phyloP scores from a whole-genome alignment of 208 protist species.

The Acanthamoeba triangularis region DNA sequence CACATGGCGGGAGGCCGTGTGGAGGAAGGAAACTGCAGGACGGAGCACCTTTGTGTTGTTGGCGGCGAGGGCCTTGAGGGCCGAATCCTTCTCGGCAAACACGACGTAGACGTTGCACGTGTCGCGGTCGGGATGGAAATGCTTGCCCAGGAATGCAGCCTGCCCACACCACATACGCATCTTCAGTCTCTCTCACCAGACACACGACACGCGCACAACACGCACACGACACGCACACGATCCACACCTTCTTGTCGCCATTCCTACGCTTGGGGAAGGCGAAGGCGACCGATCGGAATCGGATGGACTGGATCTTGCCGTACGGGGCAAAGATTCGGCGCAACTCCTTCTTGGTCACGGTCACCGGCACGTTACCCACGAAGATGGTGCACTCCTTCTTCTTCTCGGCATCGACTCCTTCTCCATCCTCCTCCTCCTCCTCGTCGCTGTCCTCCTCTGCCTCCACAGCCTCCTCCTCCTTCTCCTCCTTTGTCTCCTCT shows the following conservation, averaged over 20 bases:
- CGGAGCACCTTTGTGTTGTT: slow-evolving; percentile 66
- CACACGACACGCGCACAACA: slow-evolving; percentile 56
- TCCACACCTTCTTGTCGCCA: neutral
- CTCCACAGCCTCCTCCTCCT: neutral
- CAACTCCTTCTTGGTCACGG: slow-evolving; percentile 53
- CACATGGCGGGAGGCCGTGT: too few species aligned
- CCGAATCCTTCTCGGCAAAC: neutral
- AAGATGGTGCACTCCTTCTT: slow-evolving; percentile 76
- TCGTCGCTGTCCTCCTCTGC: neutral
- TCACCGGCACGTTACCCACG: slow-evolving; percentile 78
- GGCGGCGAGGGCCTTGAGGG: slow-evolving; percentile 53
- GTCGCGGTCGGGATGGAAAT: slow-evolving; percentile 76
- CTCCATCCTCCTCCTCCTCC: neutral
- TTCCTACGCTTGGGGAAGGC: slow-evolving; percentile 29
- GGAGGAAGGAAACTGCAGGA: slow-evolving; percentile 22
- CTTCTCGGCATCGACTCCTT: slow-evolving; percentile 57
- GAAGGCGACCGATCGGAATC: slow-evolving; percentile 79
- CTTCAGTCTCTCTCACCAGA: neutral
- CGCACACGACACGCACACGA: too few species aligned
- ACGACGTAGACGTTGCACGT: slow-evolving; percentile 84
- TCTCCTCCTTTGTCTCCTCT: neutral
- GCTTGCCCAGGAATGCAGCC: slow-evolving; percentile 77
- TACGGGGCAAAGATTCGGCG: slow-evolving; percentile 57
- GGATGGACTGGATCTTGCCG: slow-evolving; percentile 68
- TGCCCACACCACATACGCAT: slow-evolving; percentile 6